Conservation (phyloP, 495 filamentous ascomycete genomes). For the Friedmanniomyces simplex region DNA sequence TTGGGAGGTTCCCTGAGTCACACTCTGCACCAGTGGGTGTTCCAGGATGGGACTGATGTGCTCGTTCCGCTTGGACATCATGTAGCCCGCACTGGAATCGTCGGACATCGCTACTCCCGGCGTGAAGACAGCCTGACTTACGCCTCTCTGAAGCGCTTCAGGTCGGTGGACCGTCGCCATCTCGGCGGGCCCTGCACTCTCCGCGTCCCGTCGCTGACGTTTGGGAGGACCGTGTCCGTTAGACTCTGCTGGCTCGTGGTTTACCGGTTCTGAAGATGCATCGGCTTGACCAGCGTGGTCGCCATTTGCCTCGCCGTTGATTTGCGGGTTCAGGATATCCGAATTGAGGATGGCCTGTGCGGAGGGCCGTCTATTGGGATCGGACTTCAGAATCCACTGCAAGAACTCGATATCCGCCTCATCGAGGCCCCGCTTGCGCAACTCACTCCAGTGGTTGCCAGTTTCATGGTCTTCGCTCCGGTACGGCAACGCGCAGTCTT, state of each 20-base stretch:
- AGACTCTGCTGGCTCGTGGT: background rate
- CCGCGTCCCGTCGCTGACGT: background rate
- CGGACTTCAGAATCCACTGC: conserved; percentile 6
- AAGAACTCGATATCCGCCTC: conserved; percentile 10
- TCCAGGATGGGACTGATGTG: background rate
- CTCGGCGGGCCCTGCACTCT: background rate
- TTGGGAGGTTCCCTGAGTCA: background rate
- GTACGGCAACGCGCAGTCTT: conserved; percentile 5
- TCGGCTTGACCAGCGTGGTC: background rate
- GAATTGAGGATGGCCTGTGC: conserved; percentile 1
- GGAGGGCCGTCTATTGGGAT: conserved; percentile 9
- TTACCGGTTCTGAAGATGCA: background rate
- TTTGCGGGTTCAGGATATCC: background rate
- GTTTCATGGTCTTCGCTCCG: background rate
- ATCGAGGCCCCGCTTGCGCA: conserved; percentile 1
- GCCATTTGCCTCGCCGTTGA: background rate
- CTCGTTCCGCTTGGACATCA: background rate
- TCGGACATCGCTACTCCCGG: background rate
- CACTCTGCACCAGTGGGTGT: background rate
- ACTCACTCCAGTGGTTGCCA: conserved; percentile 9
- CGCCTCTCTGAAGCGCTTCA: background rate
- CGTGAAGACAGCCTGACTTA: background rate
- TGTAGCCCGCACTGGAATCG: background rate
- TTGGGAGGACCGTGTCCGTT: background rate
- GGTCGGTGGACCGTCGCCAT: background rate